Percentiles rank a stretch among this genome's conserved stretches.
Evolutionary conservation across 2,329 filamentous ascomycete genomes (phyloP).

Genomic region (Phyllosticta paracitricarpa): DNA sequence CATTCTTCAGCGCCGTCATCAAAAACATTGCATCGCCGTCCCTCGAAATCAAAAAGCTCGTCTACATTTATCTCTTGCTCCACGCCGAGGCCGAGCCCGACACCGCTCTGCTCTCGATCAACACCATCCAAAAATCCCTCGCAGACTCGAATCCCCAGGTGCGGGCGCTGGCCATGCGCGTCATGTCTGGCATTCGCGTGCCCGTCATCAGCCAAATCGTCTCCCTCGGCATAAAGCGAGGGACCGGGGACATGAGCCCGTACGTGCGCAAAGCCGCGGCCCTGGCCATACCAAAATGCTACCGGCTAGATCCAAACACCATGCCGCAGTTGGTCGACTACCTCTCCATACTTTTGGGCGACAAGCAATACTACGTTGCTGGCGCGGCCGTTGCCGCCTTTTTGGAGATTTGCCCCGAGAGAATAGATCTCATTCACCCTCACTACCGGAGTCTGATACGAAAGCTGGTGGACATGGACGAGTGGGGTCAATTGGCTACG

Average conservation of each 20-base stretch:
- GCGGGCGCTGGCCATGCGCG: constrained; percentile 81
- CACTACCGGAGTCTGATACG: constrained; percentile 78
- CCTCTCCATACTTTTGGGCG: constrained; percentile 65
- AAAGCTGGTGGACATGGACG: constrained; percentile 97
- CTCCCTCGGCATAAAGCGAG: constrained; percentile 88
- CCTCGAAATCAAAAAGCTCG: constrained; percentile 92
- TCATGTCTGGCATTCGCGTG: constrained; percentile 95
- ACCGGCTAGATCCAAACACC: constrained; percentile 77
- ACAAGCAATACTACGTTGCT: constrained; percentile 94
- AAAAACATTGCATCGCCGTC: constrained; percentile 95
- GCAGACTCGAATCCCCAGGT: constrained; percentile 87
- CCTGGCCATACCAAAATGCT: constrained; percentile 90
- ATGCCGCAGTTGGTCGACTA: constrained; percentile 78
- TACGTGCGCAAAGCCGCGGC: constrained; percentile 88
- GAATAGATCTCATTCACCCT: constrained; percentile 79
- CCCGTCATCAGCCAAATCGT: constrained; percentile 98
- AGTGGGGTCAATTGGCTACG: constrained; percentile 88
- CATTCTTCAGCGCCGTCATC: constrained; percentile 95
- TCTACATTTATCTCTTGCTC: constrained; percentile 95
- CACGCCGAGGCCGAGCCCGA: constrained; percentile 96
- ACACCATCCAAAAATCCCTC: constrained; percentile 95
- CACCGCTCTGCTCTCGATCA: constrained; percentile 90
- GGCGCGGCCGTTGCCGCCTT: constrained; percentile 87
- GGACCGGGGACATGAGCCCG: constrained; percentile 86
- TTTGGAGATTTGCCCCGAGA: constrained; percentile 77